These are phyloP conservation scores for Cordyceps sp. DNA, from an alignment of 2,329 filamentous ascomycete species.

Conservation along the genomic window DNA sequence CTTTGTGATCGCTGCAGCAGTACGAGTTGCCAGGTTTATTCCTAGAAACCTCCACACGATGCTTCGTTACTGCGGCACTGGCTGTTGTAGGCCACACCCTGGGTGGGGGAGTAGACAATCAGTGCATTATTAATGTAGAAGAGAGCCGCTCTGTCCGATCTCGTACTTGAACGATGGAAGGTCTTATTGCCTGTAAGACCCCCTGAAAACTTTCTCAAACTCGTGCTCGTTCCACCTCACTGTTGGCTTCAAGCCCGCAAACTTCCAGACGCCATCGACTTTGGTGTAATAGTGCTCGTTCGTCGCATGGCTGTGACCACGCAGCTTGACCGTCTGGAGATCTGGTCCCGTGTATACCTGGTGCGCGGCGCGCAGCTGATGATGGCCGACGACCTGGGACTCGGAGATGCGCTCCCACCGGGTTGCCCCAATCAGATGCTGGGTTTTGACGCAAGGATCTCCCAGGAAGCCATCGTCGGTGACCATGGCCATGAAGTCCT, in stretches of 20 bases:
- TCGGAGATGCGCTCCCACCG: constrained; percentile 42
- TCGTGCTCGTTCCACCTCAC: constrained; percentile 42
- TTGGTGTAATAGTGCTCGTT: constrained; percentile 42
- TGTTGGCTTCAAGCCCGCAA: constrained; percentile 36
- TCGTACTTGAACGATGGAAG: too few species aligned
- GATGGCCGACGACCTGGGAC: constrained; percentile 38
- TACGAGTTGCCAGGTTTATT: too few species aligned
- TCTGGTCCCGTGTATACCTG: constrained; percentile 38
- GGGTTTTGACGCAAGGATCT: constrained; percentile 43
- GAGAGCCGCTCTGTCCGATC: too few species aligned
- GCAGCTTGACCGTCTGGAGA: constrained; percentile 30
- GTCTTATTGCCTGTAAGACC: neutral
- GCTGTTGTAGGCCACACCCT: too few species aligned
- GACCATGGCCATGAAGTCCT: constrained; percentile 45
- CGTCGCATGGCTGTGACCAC: constrained; percentile 38
- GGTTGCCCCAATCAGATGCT: constrained; percentile 47
- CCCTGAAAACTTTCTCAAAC: constrained; percentile 34
- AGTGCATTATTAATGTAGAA: too few species aligned
- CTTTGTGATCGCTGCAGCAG: too few species aligned
- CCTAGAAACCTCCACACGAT: too few species aligned
- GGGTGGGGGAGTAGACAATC: too few species aligned
- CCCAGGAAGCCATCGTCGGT: constrained; percentile 39
- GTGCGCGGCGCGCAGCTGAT: constrained; percentile 45
- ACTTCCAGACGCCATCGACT: constrained; percentile 44
- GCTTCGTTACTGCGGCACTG: too few species aligned